Percentiles rank a stretch among this genome's conserved stretches.
Evolutionary conservation across 345 rosid genomes (phyloP).

Genomic region (Citrus mangshanensis): DNA sequence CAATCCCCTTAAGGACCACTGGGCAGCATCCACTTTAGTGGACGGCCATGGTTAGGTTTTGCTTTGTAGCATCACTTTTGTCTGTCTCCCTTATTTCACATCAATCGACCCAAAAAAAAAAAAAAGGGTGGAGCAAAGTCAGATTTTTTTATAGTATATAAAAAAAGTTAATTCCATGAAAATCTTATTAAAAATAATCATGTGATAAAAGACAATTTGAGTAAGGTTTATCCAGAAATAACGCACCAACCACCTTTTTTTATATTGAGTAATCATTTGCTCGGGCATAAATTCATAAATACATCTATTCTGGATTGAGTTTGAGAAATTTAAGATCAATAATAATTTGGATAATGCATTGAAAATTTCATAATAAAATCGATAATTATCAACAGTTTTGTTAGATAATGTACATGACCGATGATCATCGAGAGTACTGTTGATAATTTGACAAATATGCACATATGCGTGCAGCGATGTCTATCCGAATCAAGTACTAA

Average conservation of each 20-base stretch:
- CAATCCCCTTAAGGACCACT: background rate
- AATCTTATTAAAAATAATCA: background rate
- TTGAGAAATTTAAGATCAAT: no score
- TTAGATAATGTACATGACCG: no score
- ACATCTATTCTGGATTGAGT: no score
- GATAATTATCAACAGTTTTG: no score
- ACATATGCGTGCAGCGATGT: no score
- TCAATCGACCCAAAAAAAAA: background rate
- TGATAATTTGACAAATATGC: no score
- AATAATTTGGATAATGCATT: no score
- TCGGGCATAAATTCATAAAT: no score
- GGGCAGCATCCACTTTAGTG: background rate
- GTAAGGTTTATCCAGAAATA: background rate
- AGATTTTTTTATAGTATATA: background rate
- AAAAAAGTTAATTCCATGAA: background rate
- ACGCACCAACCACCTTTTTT: background rate
- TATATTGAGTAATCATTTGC: no score
- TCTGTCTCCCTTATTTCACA: background rate
- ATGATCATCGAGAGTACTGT: no score
- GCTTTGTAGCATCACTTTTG: slow-evolving; percentile 6
- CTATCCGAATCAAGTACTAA: background rate
- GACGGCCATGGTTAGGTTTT: background rate
- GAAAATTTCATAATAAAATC: no score
- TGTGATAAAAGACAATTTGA: background rate
- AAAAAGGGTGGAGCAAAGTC: background rate